Evolutionary conservation across 805 yeast genomes (phyloP).

Genomic region (Metahyphopichia silvanorum): DNA sequence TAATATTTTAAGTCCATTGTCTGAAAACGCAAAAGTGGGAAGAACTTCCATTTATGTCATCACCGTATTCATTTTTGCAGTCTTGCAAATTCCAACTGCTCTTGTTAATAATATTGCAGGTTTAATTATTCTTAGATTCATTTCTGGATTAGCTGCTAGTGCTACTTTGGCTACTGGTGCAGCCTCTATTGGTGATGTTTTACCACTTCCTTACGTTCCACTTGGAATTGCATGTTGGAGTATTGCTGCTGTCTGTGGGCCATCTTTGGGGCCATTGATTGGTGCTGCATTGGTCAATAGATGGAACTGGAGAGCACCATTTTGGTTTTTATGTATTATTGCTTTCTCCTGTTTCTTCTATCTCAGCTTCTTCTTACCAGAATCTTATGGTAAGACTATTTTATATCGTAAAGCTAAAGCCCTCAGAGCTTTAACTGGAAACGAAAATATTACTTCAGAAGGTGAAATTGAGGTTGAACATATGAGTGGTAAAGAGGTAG

Average conservation of each 20-base stretch:
- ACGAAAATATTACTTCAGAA: constrained; percentile 38
- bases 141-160: constrained; percentile 53
- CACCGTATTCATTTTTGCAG: constrained; percentile 44
- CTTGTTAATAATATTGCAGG: constrained; percentile 49
- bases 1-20: constrained; percentile 54
- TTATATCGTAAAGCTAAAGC: constrained; percentile 46
- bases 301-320: constrained; percentile 48
- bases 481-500: constrained; percentile 14
- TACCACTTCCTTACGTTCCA: constrained; percentile 40
- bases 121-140: constrained; percentile 46
- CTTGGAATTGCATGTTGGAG: constrained; percentile 51
- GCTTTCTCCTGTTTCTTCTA: constrained; percentile 14
- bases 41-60: constrained; percentile 48
- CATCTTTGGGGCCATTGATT: constrained; percentile 53
- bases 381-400: constrained; percentile 44
- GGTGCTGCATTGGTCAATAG: constrained; percentile 51
- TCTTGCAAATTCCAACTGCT: constrained; percentile 58
- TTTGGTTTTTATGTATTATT: constrained; percentile 47
- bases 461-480: constrained; percentile 32
- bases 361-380: constrained; percentile 44
- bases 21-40: constrained; percentile 54
- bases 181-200: constrained; percentile 52
- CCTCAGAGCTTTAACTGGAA: constrained; percentile 48
- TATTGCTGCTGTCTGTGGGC: constrained; percentile 52
- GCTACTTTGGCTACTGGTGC: constrained; percentile 60